Evolutionary conservation across 163 green algal genomes (phyloP).

Genomic region (Chlamydomonas reinhardtii): DNA sequence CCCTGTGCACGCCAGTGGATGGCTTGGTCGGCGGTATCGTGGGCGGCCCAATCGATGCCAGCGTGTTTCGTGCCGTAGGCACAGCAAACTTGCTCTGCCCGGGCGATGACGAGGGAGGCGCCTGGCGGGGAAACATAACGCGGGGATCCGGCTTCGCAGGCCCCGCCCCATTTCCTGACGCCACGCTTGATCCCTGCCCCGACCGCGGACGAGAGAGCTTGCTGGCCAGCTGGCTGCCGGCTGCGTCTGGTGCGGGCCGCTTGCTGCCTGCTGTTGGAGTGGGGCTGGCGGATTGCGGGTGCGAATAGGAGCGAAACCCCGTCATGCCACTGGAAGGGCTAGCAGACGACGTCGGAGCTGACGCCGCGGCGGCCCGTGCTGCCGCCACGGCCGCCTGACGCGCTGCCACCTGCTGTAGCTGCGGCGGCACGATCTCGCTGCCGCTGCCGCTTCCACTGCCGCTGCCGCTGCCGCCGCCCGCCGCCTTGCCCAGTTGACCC

Average conservation of each 20-base stretch:
- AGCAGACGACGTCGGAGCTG: background rate
- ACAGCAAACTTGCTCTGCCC: slow-evolving; percentile 35
- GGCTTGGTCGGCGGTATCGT: no score
- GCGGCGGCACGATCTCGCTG: background rate
- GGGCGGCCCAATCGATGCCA: no score
- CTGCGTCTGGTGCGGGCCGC: no score
- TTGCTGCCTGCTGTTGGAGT: background rate
- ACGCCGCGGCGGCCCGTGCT: background rate
- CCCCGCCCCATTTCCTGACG: background rate
- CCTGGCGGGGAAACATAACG: slow-evolving; percentile 36
- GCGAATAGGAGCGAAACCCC: background rate
- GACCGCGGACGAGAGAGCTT: no score
- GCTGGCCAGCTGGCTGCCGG: no score
- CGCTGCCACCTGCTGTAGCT: background rate
- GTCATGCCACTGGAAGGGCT: background rate
- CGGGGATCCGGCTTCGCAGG: background rate
- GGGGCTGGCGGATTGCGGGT: no score
- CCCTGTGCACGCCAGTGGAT: no score
- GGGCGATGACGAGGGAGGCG: background rate
- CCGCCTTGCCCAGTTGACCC: background rate
- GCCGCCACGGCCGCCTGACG: slow-evolving; percentile 13
- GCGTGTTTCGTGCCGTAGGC: slow-evolving; percentile 8
- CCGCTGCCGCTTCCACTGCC: background rate
- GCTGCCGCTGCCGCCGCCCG: background rate
- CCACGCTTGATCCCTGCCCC: no score